These are phyloP conservation scores for Gossypium lobatum DNA, from an alignment of 441 rosid species.

Conservation along the genomic window DNA sequence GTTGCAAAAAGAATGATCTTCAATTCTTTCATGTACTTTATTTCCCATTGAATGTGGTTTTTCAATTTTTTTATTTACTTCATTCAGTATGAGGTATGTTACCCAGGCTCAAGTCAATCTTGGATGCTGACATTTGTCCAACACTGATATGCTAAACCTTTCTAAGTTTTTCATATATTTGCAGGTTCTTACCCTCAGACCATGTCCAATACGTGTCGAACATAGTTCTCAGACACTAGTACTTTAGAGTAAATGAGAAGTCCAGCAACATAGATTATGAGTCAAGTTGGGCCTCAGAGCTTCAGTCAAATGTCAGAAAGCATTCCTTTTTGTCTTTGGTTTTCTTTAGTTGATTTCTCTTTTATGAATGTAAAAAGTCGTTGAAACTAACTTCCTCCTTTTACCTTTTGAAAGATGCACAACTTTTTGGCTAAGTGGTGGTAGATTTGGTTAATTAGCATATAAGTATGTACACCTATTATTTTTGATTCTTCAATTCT, in stretches of 20 bases:
- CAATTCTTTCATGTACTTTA: too few relatives aligned
- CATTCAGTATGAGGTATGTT: not conserved
- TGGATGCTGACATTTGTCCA: not conserved
- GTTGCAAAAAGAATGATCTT: too few relatives aligned
- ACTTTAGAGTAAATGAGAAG: not conserved
- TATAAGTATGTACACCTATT: not conserved
- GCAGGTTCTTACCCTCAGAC: not conserved
- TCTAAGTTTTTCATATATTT: not conserved
- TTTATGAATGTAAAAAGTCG: not conserved
- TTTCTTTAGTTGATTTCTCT: not conserved
- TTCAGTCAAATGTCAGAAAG: not conserved
- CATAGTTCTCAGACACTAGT: not conserved
- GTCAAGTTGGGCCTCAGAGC: not conserved
- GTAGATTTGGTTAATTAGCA: not conserved
- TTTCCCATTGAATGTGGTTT: not conserved
- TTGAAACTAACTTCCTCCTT: not conserved
- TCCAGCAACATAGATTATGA: not conserved
- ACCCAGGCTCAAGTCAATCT: not conserved
- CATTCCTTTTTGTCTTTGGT: not conserved
- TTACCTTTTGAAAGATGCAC: not conserved
- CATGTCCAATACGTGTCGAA: not conserved
- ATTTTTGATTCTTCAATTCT: not conserved
- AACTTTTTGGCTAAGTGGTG: not conserved
- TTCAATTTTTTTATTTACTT: not conserved
- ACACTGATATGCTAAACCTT: not conserved